Evolutionary conservation across 805 yeast species (phyloP), one percentile per base, ranked within the genome.

Genomic region (Zygoascus flipseniorum): DNA sequence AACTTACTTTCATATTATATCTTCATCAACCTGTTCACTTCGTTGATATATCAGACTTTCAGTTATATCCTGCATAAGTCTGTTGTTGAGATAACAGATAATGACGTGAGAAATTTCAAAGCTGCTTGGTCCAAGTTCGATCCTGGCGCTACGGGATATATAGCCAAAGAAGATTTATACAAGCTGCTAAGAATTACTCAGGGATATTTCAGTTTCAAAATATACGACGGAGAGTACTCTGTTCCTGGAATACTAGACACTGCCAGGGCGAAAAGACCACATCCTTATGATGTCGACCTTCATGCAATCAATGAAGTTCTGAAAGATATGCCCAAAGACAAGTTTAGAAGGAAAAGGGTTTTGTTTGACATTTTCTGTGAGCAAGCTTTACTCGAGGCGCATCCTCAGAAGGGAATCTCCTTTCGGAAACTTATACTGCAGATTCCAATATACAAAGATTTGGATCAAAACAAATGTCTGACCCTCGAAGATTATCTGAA

Each of bases 1-100:
- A 92, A 92, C 68, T 72, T 92, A 48, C 64, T 88, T 1, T 89
- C 97, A 53, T 90, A 90, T 97, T 92, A 88, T 72, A 89, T 93
- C 52, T 89, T 93, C 68, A 76, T 88, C 65, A 92, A 90, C 70
- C 83, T 92, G 83, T 83, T 90, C 68, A 79, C 92, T 50, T 90
- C 98, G 18, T 77, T 92, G 61, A 83, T 93, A 52, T 82, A 88
- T 68, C 95, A 87, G 61, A 89, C 86, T 62, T 92, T 93, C 76
- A 87, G 95, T 72, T 92, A 89, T 65, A 86, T 92, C 35, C 86
- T 85, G 64, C 82, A 83, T 57, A 32, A 37, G 4, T 54, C 81
- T 60, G 63, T 60, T 4, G 58, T 58, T 8, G 59, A 58, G 14
- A 62, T 69, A 32, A 56, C 63, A 10, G 56, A 60, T 42, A 78